phyloP scores from a whole-genome alignment of 139 green algal species.

The Coelastrella sp. region DNA sequence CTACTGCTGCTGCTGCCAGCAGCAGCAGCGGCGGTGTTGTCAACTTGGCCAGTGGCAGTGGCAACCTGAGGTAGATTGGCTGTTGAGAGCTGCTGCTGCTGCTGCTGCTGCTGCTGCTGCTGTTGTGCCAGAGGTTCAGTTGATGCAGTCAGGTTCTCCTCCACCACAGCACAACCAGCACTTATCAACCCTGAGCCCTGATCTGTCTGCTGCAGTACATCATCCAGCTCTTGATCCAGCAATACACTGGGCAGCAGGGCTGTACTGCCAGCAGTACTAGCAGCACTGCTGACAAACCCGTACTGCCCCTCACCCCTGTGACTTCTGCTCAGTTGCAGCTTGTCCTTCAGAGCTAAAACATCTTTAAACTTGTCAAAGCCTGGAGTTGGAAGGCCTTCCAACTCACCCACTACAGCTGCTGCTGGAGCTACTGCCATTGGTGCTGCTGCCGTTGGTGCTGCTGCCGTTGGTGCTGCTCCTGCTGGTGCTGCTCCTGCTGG shows the following conservation, averaged over 20 bases:
- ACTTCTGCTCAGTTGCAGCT: not conserved
- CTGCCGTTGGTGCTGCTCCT: not conserved
- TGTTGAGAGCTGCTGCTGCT: not conserved
- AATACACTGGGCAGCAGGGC: not conserved
- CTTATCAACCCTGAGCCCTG: not conserved
- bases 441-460: constrained; percentile 14
- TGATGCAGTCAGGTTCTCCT: not conserved
- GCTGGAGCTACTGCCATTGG: constrained; percentile 16
- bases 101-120: constrained; percentile 9
- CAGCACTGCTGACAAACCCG: not conserved
- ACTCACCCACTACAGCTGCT: not conserved
- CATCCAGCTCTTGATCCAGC: not conserved
- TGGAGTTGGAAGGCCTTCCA: not conserved
- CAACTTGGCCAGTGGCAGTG: not conserved
- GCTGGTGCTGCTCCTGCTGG: not conserved
- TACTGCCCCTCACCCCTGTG: not conserved
- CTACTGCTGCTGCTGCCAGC: constrained; percentile 3
- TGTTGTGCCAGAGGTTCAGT: not conserved
- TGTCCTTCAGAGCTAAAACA: constrained; percentile 18
- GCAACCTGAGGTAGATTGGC: not conserved
- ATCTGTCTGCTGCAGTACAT: constrained; percentile 3
- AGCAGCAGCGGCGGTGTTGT: not conserved
- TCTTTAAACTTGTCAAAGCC: not conserved
- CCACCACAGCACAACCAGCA: not conserved
- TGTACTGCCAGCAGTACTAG: constrained; percentile 33